Conservation (phyloP, 2,329 filamentous ascomycete species). For the Xylariomycetidae sp. region DNA sequence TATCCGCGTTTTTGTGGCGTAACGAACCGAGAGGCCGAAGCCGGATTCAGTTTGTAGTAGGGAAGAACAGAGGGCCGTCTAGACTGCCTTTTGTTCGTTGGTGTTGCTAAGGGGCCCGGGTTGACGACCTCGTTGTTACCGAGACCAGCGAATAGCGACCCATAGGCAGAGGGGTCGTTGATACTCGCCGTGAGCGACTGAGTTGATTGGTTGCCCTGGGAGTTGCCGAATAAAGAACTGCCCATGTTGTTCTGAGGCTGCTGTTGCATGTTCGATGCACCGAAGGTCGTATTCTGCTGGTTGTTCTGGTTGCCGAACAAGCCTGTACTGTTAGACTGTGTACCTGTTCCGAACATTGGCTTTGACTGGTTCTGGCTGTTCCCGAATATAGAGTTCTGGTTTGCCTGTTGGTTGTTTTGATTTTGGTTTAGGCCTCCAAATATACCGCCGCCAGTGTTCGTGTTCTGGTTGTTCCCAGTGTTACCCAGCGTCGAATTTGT, state of each 20-base stretch:
- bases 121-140: slow-evolving; percentile 59
- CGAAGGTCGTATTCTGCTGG: slow-evolving; percentile 44
- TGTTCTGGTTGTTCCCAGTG: slow-evolving; percentile 30
- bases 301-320: slow-evolving; percentile 50
- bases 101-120: slow-evolving; percentile 87
- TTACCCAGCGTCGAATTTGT: slow-evolving; percentile 39
- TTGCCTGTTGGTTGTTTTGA: slow-evolving; percentile 34
- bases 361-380: slow-evolving; percentile 41
- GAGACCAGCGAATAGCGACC: slow-evolving; percentile 78
- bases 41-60: slow-evolving; percentile 81
- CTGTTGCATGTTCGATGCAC: slow-evolving; percentile 41
- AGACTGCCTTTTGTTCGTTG: slow-evolving; percentile 69
- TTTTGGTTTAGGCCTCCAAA: slow-evolving; percentile 42
- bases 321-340: slow-evolving; percentile 40
- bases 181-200: slow-evolving; percentile 74
- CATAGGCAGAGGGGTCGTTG: slow-evolving; percentile 82
- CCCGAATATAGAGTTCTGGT: slow-evolving; percentile 40
- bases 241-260: slow-evolving; percentile 45
- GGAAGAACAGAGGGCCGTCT: slow-evolving; percentile 78
- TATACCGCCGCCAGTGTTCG: slow-evolving; percentile 39
- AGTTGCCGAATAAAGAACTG: slow-evolving; percentile 56
- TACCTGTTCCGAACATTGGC: slow-evolving; percentile 47
- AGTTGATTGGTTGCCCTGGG: slow-evolving; percentile 44
- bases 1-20: slow-evolving; percentile 85
- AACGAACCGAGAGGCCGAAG: slow-evolving; percentile 70